Percentiles rank a stretch among this genome's conserved stretches.
These are phyloP conservation scores for Talaromyces adpressus DNA, from an alignment of 495 filamentous ascomycete genomes.

Conservation along the genomic window DNA sequence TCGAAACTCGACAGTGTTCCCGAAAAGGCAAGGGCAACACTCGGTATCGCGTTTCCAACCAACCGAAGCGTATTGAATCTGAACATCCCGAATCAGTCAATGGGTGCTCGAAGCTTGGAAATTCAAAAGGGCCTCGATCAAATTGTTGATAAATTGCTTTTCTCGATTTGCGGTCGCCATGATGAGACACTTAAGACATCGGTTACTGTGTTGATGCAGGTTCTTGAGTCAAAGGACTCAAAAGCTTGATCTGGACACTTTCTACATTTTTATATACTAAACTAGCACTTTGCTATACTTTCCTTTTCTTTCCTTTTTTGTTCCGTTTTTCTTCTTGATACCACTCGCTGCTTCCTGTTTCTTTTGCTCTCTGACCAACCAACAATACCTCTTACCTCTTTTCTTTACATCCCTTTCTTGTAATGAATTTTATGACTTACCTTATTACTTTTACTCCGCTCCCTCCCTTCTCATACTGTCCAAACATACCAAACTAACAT, in stretches of 20 bases:
- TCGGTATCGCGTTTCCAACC: conserved; percentile 26
- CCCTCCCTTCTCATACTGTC: background rate
- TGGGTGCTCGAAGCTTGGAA: conserved; percentile 24
- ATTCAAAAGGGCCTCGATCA: conserved; percentile 30
- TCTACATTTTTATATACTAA: background rate
- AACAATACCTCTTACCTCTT: background rate
- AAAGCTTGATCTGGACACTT: background rate
- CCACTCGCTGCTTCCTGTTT: background rate
- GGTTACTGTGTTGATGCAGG: conserved; percentile 34
- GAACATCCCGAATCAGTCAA: conserved; percentile 24
- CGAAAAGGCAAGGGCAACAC: conserved; percentile 27
- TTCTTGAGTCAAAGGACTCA: conserved; percentile 28
- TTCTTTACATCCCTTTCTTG: background rate
- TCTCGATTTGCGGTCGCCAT: conserved; percentile 29
- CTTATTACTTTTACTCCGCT: background rate
- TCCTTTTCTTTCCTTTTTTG: background rate
- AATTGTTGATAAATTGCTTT: conserved; percentile 35
- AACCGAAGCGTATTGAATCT: conserved; percentile 16
- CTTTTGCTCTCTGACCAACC: background rate
- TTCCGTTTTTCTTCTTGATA: background rate
- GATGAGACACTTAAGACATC: conserved; percentile 34
- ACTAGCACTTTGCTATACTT: background rate
- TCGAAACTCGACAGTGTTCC: conserved; percentile 27
- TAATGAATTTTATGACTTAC: background rate
- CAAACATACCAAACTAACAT: background rate